phyloP scores from a whole-genome alignment of 2,329 filamentous ascomycete species.

The Penicillium sp. region DNA sequence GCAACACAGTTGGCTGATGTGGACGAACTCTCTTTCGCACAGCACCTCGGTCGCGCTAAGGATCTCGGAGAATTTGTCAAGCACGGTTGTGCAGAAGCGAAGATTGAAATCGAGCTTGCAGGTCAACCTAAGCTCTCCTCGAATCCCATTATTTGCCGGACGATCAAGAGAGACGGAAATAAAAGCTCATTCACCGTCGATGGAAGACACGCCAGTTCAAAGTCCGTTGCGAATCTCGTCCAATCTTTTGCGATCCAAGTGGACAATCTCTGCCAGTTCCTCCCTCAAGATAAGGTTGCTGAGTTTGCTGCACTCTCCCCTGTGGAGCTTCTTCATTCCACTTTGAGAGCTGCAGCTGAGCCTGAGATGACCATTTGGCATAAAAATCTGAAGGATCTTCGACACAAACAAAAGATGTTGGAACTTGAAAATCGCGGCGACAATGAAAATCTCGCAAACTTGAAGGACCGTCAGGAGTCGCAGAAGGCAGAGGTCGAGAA shows the following conservation, averaged over 20 bases:
- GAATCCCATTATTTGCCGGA: slow-evolving; percentile 70
- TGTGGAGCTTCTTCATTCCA: slow-evolving; percentile 75
- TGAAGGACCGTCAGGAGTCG: slow-evolving; percentile 67
- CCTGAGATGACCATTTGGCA: slow-evolving; percentile 76
- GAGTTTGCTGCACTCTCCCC: slow-evolving; percentile 84
- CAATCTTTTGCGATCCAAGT: slow-evolving; percentile 80
- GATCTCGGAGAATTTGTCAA: slow-evolving; percentile 88
- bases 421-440: slow-evolving; percentile 55
- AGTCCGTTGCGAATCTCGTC: slow-evolving; percentile 62
- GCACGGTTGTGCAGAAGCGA: slow-evolving; percentile 69
- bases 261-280: slow-evolving; percentile 94
- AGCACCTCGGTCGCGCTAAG: slow-evolving; percentile 78
- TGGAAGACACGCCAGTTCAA: slow-evolving; percentile 54
- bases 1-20: neutral
- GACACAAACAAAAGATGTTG: slow-evolving; percentile 61
- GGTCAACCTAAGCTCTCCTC: slow-evolving; percentile 47
- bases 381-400: slow-evolving; percentile 62
- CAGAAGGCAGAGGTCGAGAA: slow-evolving; percentile 79
- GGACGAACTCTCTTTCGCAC: neutral
- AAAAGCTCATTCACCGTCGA: slow-evolving; percentile 74
- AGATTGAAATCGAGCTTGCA: slow-evolving; percentile 86
- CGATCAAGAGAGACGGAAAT: slow-evolving; percentile 77
- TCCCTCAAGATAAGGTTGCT: slow-evolving; percentile 91
- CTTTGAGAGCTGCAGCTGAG: slow-evolving; percentile 79
- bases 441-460: slow-evolving; percentile 56